Evolutionary conservation across 2,329 filamentous ascomycete species (phyloP).

Genomic region (Cercospora sp.): DNA sequence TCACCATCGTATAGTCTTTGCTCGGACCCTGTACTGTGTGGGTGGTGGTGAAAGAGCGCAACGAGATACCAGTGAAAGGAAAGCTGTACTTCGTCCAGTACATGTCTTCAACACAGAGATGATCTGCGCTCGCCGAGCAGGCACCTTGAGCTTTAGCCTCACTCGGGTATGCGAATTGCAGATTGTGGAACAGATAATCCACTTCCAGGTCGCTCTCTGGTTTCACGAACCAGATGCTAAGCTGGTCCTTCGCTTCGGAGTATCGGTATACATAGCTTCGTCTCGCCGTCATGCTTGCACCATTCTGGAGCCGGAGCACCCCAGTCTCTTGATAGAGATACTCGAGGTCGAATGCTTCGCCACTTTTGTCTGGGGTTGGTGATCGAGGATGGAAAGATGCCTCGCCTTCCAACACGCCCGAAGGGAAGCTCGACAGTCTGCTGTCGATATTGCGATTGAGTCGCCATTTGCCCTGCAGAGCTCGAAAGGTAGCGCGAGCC

Average conservation of each 20-base stretch:
- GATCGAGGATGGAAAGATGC: constrained; percentile 36
- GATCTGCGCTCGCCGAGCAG: constrained; percentile 65
- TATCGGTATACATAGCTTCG: constrained; percentile 74
- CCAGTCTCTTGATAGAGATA: constrained; percentile 38
- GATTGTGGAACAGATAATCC: constrained; percentile 71
- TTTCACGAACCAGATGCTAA: constrained; percentile 74
- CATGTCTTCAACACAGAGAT: constrained; percentile 69
- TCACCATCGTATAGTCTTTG: constrained; percentile 64
- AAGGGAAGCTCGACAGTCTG: constrained; percentile 29
- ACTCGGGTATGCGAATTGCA: constrained; percentile 57
- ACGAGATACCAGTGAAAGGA: constrained; percentile 57
- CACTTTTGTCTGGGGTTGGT: constrained; percentile 29
- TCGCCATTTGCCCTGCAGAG: constrained; percentile 37
- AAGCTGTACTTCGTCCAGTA: constrained; percentile 70
- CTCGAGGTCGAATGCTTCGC: constrained; percentile 34
- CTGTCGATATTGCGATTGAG: constrained; percentile 35
- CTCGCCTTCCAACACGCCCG: constrained; percentile 33
- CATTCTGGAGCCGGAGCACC: constrained; percentile 26
- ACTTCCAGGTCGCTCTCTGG: constrained; percentile 59
- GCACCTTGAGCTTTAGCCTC: constrained; percentile 42
- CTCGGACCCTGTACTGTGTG: constrained; percentile 70
- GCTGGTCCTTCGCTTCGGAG: constrained; percentile 56
- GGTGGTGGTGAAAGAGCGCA: constrained; percentile 60
- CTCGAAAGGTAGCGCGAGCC: constrained; percentile 35
- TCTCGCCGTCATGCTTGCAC: constrained; percentile 56